phyloP scores from a whole-genome alignment of 2,329 filamentous ascomycete species.

The Diaporthe sp. region DNA sequence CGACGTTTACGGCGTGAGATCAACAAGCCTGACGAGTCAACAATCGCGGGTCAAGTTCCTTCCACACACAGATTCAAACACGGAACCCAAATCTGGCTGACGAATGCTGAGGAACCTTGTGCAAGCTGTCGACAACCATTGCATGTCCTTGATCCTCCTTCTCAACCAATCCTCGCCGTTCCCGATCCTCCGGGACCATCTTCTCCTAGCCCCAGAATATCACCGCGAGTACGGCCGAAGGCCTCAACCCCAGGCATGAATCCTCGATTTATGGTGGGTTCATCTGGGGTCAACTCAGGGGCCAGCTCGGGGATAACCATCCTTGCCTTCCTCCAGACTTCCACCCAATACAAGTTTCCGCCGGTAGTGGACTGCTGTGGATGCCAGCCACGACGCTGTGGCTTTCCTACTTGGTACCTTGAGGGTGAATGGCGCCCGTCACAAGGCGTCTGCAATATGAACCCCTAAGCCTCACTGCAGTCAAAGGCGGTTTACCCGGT shows the following conservation, averaged over 20 bases:
- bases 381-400: background rate
- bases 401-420: background rate
- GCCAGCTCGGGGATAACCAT: background rate
- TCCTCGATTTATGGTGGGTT: background rate
- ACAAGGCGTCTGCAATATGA: background rate
- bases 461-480: background rate
- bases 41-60: background rate
- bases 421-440: background rate
- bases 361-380: background rate
- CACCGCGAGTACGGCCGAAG: conserved; percentile 38
- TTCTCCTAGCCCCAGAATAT: conserved; percentile 34
- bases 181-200: conserved; percentile 11
- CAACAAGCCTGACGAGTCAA: background rate
- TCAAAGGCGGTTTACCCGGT: background rate
- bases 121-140: background rate
- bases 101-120: background rate
- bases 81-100: background rate
- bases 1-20: background rate
- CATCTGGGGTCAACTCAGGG: background rate
- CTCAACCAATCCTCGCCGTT: background rate
- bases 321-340: background rate
- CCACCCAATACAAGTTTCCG: background rate
- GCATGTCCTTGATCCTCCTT: background rate
- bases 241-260: background rate
- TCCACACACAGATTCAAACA: background rate